Base-by-base conservation (phyloP, 495 filamentous ascomycete species). In the Chaetomium cochliodes region DNA sequence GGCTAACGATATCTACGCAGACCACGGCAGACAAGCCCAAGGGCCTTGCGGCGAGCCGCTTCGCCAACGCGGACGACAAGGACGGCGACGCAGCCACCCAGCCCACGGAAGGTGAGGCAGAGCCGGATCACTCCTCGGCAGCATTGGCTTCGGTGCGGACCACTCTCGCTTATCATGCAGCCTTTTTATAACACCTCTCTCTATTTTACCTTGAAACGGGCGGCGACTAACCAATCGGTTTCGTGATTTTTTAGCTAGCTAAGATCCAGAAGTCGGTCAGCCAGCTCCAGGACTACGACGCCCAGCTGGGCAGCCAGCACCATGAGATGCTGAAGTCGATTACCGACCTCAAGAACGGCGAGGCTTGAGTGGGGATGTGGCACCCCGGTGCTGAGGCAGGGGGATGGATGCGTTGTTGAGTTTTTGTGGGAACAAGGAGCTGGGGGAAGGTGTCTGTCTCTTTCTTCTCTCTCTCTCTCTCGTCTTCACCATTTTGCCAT, bases 121-220 rank as follows among this genome's bases (percentile, higher is more conserved):
- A 78, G 68, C 72, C 74, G 67, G 83, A 85, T 63, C 69, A 79
- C 77, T 84, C 81, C 70, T 85, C 82, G 64, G 75, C 78, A 66
- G 82, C 81, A 68, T 77, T 85, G 69, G 81, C 82, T 72, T 80
- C 81, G 81, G 83, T 85, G 78, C 79, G 82, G 73, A 70, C 72
- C 67, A 70, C 79, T 78, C 63, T 53, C 25, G 39, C 49, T 65
- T 60, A 64, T 41, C 62, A 64, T 44, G 53, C 62, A 64, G 28
- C 41, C 18, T 62, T 62, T 11, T 28, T 53, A 53, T 62, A 52
- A 44, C 15, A 56, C 26, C 18, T n/a, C n/a, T 56, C 25, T 56
- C 28, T 56, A 18, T 37, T 41, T 41, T 37, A 8, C 8, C 23
- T 44, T 20, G 39, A 37, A 37, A 39, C 37, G 22, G 33, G 58